phyloP scores from a whole-genome alignment of 768 basidiomycete genomes.

The Mycena olivaceomarginata region DNA sequence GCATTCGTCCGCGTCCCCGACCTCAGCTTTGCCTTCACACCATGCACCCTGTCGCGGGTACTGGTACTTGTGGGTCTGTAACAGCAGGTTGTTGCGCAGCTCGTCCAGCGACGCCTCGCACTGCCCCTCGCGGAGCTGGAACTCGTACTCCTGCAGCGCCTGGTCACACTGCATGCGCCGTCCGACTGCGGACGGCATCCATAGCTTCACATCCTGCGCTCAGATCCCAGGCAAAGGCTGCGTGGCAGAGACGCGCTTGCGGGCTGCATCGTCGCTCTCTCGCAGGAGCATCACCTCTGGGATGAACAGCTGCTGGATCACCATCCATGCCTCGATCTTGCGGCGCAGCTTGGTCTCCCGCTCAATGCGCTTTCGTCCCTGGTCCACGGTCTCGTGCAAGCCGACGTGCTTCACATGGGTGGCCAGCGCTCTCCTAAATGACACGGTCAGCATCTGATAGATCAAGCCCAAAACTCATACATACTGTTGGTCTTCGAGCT shows the following conservation, averaged over 20 bases:
- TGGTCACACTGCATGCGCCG: too few species aligned
- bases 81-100: background rate
- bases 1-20: too few species aligned
- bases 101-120: background rate
- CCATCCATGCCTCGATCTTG: slow-evolving; percentile 22
- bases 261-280: background rate
- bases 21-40: too few species aligned
- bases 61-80: background rate
- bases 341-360: slow-evolving; percentile 15
- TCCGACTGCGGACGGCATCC: slow-evolving; percentile 48
- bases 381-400: slow-evolving; percentile 10
- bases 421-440: background rate
- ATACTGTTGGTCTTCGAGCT: slow-evolving; percentile 45
- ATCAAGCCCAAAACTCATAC: background rate
- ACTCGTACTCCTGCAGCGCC: background rate
- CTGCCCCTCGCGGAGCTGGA: background rate
- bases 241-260: background rate
- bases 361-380: slow-evolving; percentile 3
- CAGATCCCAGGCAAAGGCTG: background rate
- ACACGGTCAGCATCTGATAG: too few species aligned
- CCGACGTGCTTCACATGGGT: slow-evolving; percentile 2
- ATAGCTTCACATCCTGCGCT: slow-evolving; percentile 35
- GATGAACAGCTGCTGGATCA: background rate
- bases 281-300: slow-evolving; percentile 3
- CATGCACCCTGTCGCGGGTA: slow-evolving; percentile 21